A percentile compares a stretch with the other conserved stretches of the same genome.
Evolutionary conservation across 208 protist species (phyloP).

Genomic region (Acanthamoeba polyphaga): DNA sequence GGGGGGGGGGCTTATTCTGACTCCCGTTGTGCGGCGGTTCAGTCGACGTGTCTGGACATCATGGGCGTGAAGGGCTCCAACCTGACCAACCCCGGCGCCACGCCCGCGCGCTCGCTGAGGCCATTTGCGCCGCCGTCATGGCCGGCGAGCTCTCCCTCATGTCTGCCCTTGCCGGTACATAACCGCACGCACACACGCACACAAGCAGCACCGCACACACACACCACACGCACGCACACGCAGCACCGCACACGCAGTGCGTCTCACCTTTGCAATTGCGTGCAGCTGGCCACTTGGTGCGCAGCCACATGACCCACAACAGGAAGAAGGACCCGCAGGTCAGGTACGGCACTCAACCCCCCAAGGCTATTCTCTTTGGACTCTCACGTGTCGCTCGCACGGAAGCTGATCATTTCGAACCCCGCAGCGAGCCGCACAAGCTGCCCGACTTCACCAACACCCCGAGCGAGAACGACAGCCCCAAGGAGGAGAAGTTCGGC

Average conservation of each 20-base stretch:
- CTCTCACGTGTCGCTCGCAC: not conserved
- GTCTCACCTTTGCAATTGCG: not conserved
- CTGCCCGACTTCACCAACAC: conserved; percentile 64
- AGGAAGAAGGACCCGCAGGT: conserved; percentile 71
- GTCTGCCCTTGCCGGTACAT: conserved; percentile 83
- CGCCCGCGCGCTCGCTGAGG: conserved; percentile 93
- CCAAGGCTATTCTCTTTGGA: not conserved
- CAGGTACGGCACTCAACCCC: not conserved
- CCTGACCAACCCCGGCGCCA: conserved; percentile 91
- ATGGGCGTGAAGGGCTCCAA: conserved; percentile 90
- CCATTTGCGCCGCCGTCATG: conserved; percentile 95
- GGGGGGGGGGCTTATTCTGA: conserved; percentile 74
- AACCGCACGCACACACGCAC: too few relatives aligned
- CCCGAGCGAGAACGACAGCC: conserved; percentile 39
- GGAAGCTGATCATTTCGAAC: not conserved
- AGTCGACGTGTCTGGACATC: conserved; percentile 93
- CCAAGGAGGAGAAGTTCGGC: conserved; percentile 63
- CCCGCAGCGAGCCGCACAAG: conserved; percentile 19
- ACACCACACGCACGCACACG: not conserved
- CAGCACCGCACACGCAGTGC: not conserved
- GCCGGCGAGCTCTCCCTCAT: conserved; percentile 98
- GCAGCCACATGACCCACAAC: conserved; percentile 85
- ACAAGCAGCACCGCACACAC: too few relatives aligned
- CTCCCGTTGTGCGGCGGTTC: not conserved
- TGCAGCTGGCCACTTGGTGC: conserved; percentile 79